Base-by-base conservation (phyloP, 441 rosid species). In the Biscutella auriculata region DNA sequence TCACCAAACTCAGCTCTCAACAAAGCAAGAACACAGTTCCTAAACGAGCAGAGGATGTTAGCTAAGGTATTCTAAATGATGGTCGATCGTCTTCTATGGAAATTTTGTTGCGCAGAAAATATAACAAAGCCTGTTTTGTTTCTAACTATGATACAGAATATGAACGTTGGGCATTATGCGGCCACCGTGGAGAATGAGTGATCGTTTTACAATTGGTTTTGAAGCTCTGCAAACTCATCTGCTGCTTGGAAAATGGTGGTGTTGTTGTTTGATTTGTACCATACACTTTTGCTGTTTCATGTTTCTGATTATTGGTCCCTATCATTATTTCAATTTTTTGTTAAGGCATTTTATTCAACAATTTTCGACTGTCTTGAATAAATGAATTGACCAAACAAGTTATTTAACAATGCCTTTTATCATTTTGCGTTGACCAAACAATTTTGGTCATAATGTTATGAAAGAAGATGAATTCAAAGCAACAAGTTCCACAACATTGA, bases 1-100 rank as follows among this genome's bases (percentile, higher is more conserved):
- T 87, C 95, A 39, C 71, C 97, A 56, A 85, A 93, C 70, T 89
- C 99, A 4, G 77, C 67, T 9, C 39, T 66, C 30, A 89, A 77
- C 66, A 87, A 94, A 75, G 95, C 97, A 17, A 81, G 99, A 77
- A 90, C 99, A 8, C 89, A 77, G 71, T 72, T 43, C 53, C 59
- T 89, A 68, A 87, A 85, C 74, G 80, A 78, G 73, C 94, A 89
- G 75, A 82, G 96, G 65, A 78, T 83, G 96, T 62, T 76, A 52
- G 71, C 92, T 5, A 64, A 80, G 92, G 97, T 83, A 30, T 8
- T 26, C 19, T 27, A 29, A 50, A 15, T 8, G 32, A 13, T 34
- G 34, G 7, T 33, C 15, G 39, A n/a, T 46, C 3, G 5, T 58
- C 35, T 33, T 50, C 14, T 58, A 41, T 35, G 33, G 4, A 17